Evolutionary conservation across 345 rosid genomes (phyloP).

Genomic region (rapeseed (Brassica napus)): DNA sequence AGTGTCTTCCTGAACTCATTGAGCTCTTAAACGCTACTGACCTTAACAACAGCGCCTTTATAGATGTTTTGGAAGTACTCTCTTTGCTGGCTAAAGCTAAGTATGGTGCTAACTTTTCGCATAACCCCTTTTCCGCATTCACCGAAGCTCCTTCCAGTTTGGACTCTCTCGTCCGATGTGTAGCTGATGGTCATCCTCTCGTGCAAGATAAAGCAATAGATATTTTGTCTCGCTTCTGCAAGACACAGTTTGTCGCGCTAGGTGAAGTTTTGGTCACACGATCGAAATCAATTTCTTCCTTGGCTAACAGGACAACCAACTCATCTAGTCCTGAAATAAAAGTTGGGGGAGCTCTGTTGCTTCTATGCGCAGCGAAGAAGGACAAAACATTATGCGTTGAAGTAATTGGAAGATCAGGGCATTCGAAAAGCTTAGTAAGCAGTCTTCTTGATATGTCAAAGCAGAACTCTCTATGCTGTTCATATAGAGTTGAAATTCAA

Average conservation of each 20-base stretch:
- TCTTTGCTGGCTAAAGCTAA: slow-evolving; percentile 69
- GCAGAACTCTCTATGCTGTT: slow-evolving; percentile 49
- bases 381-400: slow-evolving; percentile 52
- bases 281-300: slow-evolving; percentile 53
- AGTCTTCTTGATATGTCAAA: slow-evolving; percentile 74
- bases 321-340: slow-evolving; percentile 66
- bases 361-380: slow-evolving; percentile 66
- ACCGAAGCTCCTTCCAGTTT: slow-evolving; percentile 67
- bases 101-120: slow-evolving; percentile 51
- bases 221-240: slow-evolving; percentile 75
- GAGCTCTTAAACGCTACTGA: slow-evolving; percentile 64
- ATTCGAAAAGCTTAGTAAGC: slow-evolving; percentile 50
- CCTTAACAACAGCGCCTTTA: slow-evolving; percentile 54
- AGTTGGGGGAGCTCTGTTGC: slow-evolving; percentile 66
- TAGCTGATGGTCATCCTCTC: slow-evolving; percentile 68
- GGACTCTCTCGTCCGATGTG: slow-evolving; percentile 59
- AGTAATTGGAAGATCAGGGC: slow-evolving; percentile 56
- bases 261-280: slow-evolving; percentile 63
- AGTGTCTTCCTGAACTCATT: slow-evolving; percentile 68
- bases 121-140: slow-evolving; percentile 56
- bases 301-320: slow-evolving; percentile 63
- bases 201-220: slow-evolving; percentile 86
- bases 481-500: slow-evolving; percentile 60
- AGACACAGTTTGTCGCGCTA: slow-evolving; percentile 56
- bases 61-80: slow-evolving; percentile 67